Conservation (phyloP, 345 rosid genomes). For the Alliaria petiolata region DNA sequence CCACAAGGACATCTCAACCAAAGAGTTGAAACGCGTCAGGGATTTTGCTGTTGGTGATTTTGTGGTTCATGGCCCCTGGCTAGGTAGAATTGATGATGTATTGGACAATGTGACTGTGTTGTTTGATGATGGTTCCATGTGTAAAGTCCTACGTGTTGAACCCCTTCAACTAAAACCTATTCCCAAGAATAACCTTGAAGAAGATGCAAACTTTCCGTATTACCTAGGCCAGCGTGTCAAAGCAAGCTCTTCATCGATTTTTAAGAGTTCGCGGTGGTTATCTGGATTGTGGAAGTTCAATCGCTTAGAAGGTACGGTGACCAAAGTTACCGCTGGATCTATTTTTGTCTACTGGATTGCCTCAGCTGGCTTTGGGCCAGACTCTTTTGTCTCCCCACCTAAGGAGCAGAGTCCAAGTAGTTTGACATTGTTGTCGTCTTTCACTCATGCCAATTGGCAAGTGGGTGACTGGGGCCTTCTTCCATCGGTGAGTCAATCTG, state of each 20-base stretch:
- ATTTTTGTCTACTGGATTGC: constrained; percentile 95
- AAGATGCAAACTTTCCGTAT: constrained; percentile 75
- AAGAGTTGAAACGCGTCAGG: constrained; percentile 77
- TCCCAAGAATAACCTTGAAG: constrained; percentile 71
- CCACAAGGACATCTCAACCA: constrained; percentile 59
- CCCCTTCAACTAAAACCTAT: constrained; percentile 74
- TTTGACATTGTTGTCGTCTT: constrained; percentile 78
- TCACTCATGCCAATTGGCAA: constrained; percentile 93
- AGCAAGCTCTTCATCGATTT: constrained; percentile 81
- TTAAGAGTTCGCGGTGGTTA: constrained; percentile 79
- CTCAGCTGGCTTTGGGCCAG: constrained; percentile 86
- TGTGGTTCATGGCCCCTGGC: constrained; percentile 91
- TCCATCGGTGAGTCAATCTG: constrained; percentile 44
- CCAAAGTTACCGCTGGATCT: constrained; percentile 81
- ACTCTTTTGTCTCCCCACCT: constrained; percentile 81
- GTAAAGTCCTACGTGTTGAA: constrained; percentile 85
- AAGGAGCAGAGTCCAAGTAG: constrained; percentile 92
- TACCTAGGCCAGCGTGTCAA: constrained; percentile 94
- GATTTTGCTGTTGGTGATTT: constrained; percentile 84
- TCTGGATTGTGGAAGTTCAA: constrained; percentile 87
- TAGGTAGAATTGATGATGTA: constrained; percentile 91
- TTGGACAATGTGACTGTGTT: constrained; percentile 89
- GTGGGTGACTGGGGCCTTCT: constrained; percentile 91
- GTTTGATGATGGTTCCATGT: constrained; percentile 91
- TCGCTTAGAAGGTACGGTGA: constrained; percentile 89